Evolutionary conservation across 257 asterid species (phyloP).

Genomic region (Buddleja alternifolia): DNA sequence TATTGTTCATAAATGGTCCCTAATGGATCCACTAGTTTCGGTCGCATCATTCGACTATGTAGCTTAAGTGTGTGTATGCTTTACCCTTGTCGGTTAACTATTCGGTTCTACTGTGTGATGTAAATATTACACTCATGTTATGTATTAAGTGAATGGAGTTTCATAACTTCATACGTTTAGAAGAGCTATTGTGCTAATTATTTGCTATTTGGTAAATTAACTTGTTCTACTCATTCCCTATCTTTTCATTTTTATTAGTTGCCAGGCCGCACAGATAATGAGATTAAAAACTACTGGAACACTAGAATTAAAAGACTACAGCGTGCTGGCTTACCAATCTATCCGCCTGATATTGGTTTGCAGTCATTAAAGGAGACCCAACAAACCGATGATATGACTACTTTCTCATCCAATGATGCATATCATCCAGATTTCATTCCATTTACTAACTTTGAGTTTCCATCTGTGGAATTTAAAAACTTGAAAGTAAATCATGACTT

Average conservation of each 20-base stretch:
- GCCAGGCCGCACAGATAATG: conserved; percentile 97
- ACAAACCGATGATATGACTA: conserved; percentile 40
- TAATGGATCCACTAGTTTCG: no score
- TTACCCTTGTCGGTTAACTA: no score
- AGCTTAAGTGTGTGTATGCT: no score
- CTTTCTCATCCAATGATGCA: conserved; percentile 46
- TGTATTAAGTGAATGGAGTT: conserved; percentile 6
- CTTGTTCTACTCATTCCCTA: conserved; percentile 20
- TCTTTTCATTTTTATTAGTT: conserved; percentile 47
- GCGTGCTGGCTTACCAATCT: conserved; percentile 77
- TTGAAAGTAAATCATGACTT: conserved; percentile 46
- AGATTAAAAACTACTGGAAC: conserved; percentile 91
- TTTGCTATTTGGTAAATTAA: background rate
- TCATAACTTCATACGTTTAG: background rate
- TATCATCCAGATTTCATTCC: conserved; percentile 50
- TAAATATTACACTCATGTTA: background rate
- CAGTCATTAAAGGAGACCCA: conserved; percentile 52
- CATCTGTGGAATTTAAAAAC: conserved; percentile 49
- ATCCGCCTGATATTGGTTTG: conserved; percentile 66
- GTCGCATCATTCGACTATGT: no score
- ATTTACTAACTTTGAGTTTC: conserved; percentile 48
- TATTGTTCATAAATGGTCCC: no score
- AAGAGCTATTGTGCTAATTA: background rate
- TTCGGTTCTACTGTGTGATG: no score
- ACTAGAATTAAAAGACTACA: conserved; percentile 78